Base-by-base conservation (phyloP, 495 filamentous ascomycete species). In the Thozetella sp. region DNA sequence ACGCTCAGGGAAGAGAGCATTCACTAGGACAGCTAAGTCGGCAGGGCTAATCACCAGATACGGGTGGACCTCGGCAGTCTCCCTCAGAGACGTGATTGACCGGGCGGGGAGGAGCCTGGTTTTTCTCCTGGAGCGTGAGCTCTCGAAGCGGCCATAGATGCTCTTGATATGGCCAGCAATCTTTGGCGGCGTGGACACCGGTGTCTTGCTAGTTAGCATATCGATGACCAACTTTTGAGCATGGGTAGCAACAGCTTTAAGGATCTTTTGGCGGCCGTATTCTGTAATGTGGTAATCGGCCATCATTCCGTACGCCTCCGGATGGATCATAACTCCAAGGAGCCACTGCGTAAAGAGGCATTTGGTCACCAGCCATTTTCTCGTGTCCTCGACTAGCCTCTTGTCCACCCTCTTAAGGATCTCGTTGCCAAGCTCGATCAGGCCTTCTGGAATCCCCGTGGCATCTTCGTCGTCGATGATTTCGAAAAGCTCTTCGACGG, bases 271-370 rank as follows among this genome's bases (percentile, higher is more conserved):
- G 53, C 95, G 85, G 22, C 92, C 93, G 73, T 93, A 91, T 67
- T 96, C 91, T 25, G 88, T 90, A 63, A 99, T 92, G 72, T 97
- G 90, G 67, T 96, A 91, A 61, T 95, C 92, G 59, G 90, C 82
- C 81, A 97, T 87, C 72, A 97, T 89, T 52, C 92, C 93, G 59
- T 93, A 89, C 25, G 85, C 88, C 85, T 99, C 95, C 2, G 95
- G 95, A 67, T 93, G 90, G 51, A 92, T 90, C 62, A 99, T 83
- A 51, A 92, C 90, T 62, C 90, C 89, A 43, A 90, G 83, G 27
- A 99, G 79, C 75, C 92, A 97, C 46, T 88, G 89, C 26, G 91
- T 89, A 68, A 97, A 97, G 63, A 96, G 89, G 89, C 93, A 99
- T 67, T 93, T 93, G 53, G 88, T 86, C 62, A 96, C 87, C 58